Percentiles rank a stretch among this genome's conserved stretches.
Conservation (phyloP, 2,329 filamentous ascomycete species). For the Fusarium nanum region DNA sequence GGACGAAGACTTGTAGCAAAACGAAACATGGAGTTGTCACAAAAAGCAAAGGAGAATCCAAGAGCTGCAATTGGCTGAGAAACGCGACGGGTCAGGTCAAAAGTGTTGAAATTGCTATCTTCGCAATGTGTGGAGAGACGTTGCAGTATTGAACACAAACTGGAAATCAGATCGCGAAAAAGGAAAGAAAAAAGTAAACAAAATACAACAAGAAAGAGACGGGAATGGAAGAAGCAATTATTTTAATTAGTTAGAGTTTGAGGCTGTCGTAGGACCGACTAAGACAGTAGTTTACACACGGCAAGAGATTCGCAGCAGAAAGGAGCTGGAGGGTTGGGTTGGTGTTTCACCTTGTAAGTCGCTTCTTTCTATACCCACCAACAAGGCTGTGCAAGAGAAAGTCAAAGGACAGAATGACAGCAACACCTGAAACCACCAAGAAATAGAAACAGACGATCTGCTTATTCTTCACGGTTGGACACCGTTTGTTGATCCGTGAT, state of each 20-base stretch:
- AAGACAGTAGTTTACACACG: neutral
- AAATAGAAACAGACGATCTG: constrained; percentile 10
- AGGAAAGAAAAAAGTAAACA: neutral
- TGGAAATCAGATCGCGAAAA: neutral
- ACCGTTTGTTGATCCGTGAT: constrained; percentile 3
- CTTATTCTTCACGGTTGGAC: constrained; percentile 2
- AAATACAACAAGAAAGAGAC: neutral
- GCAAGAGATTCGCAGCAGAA: neutral
- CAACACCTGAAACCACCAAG: constrained; percentile 35
- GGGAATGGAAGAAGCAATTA: neutral
- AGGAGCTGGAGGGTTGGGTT: neutral
- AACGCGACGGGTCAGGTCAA: neutral
- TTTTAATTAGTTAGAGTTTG: neutral
- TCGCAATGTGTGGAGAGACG: constrained; percentile 7
- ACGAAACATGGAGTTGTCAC: neutral
- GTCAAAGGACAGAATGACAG: neutral
- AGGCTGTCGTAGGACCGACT: neutral
- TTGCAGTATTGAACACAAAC: constrained; percentile 1
- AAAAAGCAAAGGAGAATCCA: constrained; percentile 11
- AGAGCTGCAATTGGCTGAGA: neutral
- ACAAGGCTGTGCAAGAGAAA: constrained; percentile 8
- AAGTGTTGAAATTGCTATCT: neutral
- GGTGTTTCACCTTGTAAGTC: neutral
- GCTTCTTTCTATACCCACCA: neutral
- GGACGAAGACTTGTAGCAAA: neutral